Conservation (phyloP, 2,329 filamentous ascomycete species). For the Pseudogymnoascus sp. region DNA sequence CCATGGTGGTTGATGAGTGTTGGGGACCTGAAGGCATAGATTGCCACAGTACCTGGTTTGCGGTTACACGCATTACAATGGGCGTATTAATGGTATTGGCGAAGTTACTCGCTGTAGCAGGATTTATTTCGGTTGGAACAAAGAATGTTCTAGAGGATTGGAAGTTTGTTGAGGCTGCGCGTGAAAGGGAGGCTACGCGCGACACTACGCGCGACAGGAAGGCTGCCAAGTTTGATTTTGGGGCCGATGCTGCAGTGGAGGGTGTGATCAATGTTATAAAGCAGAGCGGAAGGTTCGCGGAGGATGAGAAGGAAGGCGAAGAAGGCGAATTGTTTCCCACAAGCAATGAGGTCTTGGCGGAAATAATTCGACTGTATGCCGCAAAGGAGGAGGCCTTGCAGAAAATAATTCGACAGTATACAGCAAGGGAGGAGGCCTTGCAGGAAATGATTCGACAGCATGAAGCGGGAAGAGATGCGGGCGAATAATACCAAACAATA, state of each 20-base stretch:
- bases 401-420: no score
- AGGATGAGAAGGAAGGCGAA: neutral
- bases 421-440: neutral
- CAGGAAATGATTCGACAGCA: neutral
- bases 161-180: neutral
- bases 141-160: neutral
- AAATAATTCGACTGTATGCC: no score
- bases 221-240: neutral
- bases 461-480: neutral
- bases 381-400: neutral
- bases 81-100: neutral
- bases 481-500: neutral
- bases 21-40: neutral
- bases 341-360: neutral
- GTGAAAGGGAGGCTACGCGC: neutral
- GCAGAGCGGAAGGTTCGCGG: neutral
- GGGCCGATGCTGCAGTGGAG: neutral
- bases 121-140: neutral
- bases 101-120: neutral
- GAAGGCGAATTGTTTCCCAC: no score
- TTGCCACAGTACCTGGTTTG: neutral
- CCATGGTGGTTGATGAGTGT: no score
- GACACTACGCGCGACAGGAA: neutral
- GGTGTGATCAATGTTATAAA: neutral
- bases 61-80: no score